Evolutionary conservation across 2,329 filamentous ascomycete species (phyloP), one percentile per base, ranked within the genome.

Genomic region (Blastomyces gilchristii): DNA sequence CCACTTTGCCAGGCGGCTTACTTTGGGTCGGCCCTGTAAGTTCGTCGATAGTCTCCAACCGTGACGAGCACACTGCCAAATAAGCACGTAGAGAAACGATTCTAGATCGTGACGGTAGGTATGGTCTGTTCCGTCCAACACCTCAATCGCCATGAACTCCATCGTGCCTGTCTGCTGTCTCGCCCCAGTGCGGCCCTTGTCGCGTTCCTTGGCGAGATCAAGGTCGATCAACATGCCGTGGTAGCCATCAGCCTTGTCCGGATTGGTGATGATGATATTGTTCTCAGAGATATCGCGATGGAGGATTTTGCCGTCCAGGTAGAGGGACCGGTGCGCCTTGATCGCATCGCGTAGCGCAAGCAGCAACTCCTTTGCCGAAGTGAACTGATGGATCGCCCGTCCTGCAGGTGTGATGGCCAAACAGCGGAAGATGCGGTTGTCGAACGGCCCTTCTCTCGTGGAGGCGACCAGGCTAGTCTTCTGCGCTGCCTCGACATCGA

Each of bases 211-310:
- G 16, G 68, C 70, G 39, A 74, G 67, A 62, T 76, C 71, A 7
- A 76, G 67, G 63, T 76, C 70, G 66, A 76, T 76, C 14, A 75
- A 67, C 63, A 72, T 71, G 7, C 75, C 76, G 14, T 59, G 58
- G 9, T 28, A n/a, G 31, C 65, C 63, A 22, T 50, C 12, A 1
- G 60, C 28, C 1, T 5, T 62, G 4, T 66, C 69, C 9, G 66
- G 64, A 37, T 66, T 69, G 2, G 70, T 68, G 16, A 79, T 74
- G 39, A 78, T 75, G 22, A 78, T 73, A 58, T 76, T 78, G n/a
- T 71, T 69, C 1, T 71, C 65, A 0, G 72, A 78, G 16, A 79
- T 72, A 47, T 78, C 72, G 41, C 67, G 67, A 63, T 78, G 71
- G 9, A 78, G 70, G 60, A 78, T 75, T 6, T 69, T 68, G 12